These are phyloP conservation scores for Rutstroemia sp. DNA, from an alignment of 2,329 filamentous ascomycete genomes.

Conservation along the genomic window DNA sequence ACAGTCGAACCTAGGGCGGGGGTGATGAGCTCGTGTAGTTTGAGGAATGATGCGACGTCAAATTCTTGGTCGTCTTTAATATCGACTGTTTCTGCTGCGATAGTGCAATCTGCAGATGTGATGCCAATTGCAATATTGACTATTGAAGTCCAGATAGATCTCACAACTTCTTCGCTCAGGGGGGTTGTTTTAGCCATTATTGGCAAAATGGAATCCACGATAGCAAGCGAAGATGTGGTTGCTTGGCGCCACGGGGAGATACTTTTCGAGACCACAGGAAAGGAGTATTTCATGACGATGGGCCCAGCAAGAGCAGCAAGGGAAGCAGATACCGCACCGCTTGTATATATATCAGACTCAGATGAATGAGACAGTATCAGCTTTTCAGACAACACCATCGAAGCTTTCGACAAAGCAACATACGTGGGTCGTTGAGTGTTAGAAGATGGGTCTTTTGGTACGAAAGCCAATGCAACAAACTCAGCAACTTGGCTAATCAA, in stretches of 20 bases:
- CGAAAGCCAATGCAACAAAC: slow-evolving; percentile 64
- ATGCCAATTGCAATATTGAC: slow-evolving; percentile 62
- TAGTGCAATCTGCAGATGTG: slow-evolving; percentile 53
- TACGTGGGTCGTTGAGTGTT: slow-evolving; percentile 61
- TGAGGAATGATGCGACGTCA: slow-evolving; percentile 68
- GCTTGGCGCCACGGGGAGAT: slow-evolving; percentile 73
- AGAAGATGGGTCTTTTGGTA: slow-evolving; percentile 28
- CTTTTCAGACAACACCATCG: slow-evolving; percentile 62
- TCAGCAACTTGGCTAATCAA: slow-evolving; percentile 63
- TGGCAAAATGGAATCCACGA: slow-evolving; percentile 60
- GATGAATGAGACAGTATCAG: slow-evolving; percentile 52
- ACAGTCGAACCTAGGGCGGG: slow-evolving; percentile 59
- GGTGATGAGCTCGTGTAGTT: slow-evolving; percentile 64
- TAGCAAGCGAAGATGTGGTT: slow-evolving; percentile 59
- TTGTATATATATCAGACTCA: slow-evolving; percentile 61
- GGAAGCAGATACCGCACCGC: slow-evolving; percentile 56
- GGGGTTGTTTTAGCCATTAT: slow-evolving; percentile 43
- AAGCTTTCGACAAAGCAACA: slow-evolving; percentile 78
- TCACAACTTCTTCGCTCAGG: slow-evolving; percentile 39
- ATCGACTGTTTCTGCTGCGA: slow-evolving; percentile 35
- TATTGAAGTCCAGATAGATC: slow-evolving; percentile 63
- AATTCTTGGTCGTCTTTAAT: slow-evolving; percentile 68
- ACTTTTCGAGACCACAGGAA: slow-evolving; percentile 62
- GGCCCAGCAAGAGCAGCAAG: slow-evolving; percentile 62
- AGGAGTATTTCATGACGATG: slow-evolving; percentile 74